phyloP scores from a whole-genome alignment of 1,139 yeast species.

The Protomyces arabidopsidicola region DNA sequence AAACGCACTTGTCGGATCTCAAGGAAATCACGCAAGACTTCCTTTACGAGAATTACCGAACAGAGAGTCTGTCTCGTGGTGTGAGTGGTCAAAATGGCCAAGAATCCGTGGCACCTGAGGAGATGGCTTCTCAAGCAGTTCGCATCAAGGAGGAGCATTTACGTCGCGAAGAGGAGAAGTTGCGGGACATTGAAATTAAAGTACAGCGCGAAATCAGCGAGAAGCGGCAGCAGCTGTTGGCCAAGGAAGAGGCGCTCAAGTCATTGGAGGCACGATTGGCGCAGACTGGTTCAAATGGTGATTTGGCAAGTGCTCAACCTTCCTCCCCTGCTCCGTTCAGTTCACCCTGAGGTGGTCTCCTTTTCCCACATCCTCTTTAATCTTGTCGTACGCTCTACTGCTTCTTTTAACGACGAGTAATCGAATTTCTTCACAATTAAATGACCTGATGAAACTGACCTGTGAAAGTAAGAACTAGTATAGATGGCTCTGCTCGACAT shows the following conservation, averaged over 20 bases:
- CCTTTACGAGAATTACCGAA: constrained; percentile 86
- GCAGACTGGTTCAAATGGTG: constrained; percentile 23
- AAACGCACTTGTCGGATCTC: constrained; percentile 84
- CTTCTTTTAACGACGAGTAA: background rate
- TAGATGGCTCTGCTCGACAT: background rate
- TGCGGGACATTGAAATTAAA: constrained; percentile 51
- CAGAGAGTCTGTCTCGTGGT: constrained; percentile 63
- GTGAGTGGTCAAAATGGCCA: constrained; percentile 8
- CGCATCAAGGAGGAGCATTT: constrained; percentile 45
- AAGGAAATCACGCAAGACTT: constrained; percentile 91
- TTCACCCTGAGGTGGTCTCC: background rate
- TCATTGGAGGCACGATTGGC: constrained; percentile 69
- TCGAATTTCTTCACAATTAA: too few species aligned
- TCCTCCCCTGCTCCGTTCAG: background rate
- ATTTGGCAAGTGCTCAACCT: background rate
- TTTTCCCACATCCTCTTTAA: background rate
- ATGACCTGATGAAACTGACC: background rate
- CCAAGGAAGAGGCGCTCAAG: constrained; percentile 81
- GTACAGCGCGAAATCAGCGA: constrained; percentile 84
- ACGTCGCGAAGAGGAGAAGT: constrained; percentile 44
- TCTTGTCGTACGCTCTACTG: background rate
- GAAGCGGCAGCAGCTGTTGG: constrained; percentile 77
- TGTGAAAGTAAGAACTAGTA: background rate
- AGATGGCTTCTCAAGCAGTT: constrained; percentile 43
- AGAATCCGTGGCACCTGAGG: constrained; percentile 38